Conservation (phyloP, 495 filamentous ascomycete genomes). For the Aspergillus panamensis region DNA sequence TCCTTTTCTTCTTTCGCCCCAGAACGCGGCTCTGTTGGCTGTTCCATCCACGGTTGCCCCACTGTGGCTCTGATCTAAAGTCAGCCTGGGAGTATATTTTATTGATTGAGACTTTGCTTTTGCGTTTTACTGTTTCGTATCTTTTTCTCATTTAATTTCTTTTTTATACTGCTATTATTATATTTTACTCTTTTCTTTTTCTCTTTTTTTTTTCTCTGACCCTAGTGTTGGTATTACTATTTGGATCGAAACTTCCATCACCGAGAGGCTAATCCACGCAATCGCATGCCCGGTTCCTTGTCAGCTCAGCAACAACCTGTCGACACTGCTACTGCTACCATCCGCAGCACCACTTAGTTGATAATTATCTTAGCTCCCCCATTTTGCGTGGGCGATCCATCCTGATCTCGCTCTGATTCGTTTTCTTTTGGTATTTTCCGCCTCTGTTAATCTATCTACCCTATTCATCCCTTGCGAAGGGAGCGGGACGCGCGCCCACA, state of each 20-base stretch:
- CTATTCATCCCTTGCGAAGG: conserved; percentile 2
- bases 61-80: conserved; percentile 11
- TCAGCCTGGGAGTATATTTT: conserved; percentile 7
- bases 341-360: conserved; percentile 1
- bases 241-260: conserved; percentile 3
- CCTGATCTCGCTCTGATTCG: conserved; percentile 1
- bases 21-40: conserved; percentile 22
- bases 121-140: conserved; percentile 1
- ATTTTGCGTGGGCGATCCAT: conserved; percentile 10
- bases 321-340: conserved; percentile 4
- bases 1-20: not conserved
- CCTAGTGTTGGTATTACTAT: conserved; percentile 1
- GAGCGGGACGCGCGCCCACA: no score
- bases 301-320: conserved; percentile 3
- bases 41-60: conserved; percentile 17
- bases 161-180: not conserved
- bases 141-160: not conserved
- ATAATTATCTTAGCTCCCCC: not conserved
- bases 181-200: conserved; percentile 6
- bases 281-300: conserved; percentile 3
- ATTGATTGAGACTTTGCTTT: not conserved
- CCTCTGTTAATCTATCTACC: not conserved
- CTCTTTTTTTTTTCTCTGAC: conserved; percentile 3
- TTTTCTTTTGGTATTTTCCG: conserved; percentile 6
- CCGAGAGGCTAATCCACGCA: conserved; percentile 14